Base-by-base conservation (phyloP, 2,329 filamentous ascomycete genomes). In the Monascus ruber region DNA sequence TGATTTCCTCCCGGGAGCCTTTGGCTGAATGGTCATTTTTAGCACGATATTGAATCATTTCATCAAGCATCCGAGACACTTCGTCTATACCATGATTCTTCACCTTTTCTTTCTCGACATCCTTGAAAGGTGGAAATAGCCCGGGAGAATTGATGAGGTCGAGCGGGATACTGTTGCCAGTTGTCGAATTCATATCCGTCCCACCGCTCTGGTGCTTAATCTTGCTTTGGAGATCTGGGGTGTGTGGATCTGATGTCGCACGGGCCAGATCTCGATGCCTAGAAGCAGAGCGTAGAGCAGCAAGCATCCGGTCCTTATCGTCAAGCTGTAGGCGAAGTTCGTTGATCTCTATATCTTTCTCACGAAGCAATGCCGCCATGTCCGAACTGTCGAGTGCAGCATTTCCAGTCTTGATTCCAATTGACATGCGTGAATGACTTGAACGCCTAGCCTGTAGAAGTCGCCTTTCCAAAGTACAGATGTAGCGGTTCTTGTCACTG, bases 401-500 rank as follows among this genome's bases (percentile, higher is more conserved):
- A 55, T 75, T 83, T 40, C 68, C 73, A 52, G 76, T 77, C 54
- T 73, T 77, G 31, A 71, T 76, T 1, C 82, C 82, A 43, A 83
- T 76, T 5, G 87, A 94, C 7, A 89, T 79, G 11, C 89, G 79
- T 5, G 86, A 89, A 39, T 94, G 87, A 62, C 88, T 95, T 1
- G 87, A 86, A 35, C 89, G 75, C 32, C 91, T 76, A 31, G 91
- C 91, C 56, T 98, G 91, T 28, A 96, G 70, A 1, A 98, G 70
- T 25, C 91, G 78, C 63, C 93, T 93, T 66, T 98, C 91, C 8
- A 98, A 66, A 0, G 91, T 96, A 26, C 83, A 76, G 50, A 96
- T 96, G 60, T 98, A 98, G 27, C 91, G 83, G 52, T 91, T 96
- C 68, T 94, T 95, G 64, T 98, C 91, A n/a, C 76, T 77, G 35